Evolutionary conservation across 768 basidiomycete species (phyloP), one percentile per base, ranked within the genome.

Genomic region (Boletus subparvulus): DNA sequence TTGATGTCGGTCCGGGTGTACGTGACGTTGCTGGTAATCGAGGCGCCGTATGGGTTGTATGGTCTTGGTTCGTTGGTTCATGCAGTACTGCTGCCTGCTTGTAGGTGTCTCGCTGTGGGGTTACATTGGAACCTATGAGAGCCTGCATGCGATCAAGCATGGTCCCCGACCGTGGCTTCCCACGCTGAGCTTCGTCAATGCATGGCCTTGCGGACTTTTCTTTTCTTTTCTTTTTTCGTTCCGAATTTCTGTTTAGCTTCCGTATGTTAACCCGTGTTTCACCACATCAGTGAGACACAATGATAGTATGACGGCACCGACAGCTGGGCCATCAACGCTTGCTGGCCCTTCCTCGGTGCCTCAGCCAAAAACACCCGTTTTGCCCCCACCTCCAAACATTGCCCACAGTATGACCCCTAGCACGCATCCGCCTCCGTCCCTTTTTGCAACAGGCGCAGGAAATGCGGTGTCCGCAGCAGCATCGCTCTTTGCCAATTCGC

Each of bases 321-420:
- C 67, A 21, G 39, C 61, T 10, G 66, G 46, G 3, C 59, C 66
- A 12, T 48, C 66, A 13, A 44, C 55, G 0, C 54, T 63, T 4
- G 41, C 54, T 17, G 56, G 47, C 2, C 61, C 54, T 35, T 46
- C 60, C 16, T 47, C 58, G 26, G 33, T 54, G 0, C 54, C 58
- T 39, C 62, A 42, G 28, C 55, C 62, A 24, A 67, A 60, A 47
- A 71, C 67, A 6, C 69, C 69, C 6, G 50, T 33, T 10, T 50
- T 57, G 0, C 39, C 65, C 14, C 36, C 51, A 8, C 56, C 49
- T 17, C 54, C 61, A 3, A 61, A 44, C 11, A 53, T 69, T 2
- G 3, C 32, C 3, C 63, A 70, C 37, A 72, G 69, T 33, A 70
- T 72, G 69, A 71, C 69, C 1, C 69, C 69, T 17, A 72, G 61